Conservation (phyloP, 345 rosid species). For the Hirschfeldia incana region DNA sequence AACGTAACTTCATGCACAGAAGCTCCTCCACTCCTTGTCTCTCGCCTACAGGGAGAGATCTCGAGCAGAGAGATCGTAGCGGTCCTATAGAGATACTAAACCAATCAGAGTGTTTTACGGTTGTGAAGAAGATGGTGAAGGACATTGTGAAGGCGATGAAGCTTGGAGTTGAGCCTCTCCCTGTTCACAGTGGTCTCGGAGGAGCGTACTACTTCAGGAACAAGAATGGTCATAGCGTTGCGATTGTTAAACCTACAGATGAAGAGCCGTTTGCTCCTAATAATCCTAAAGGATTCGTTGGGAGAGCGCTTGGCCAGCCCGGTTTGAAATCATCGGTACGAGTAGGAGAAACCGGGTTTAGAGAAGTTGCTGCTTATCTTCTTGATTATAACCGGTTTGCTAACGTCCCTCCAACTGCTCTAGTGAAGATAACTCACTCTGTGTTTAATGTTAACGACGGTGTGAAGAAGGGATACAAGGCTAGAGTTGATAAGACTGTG, state of each 20-base stretch:
- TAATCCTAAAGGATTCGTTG: slow-evolving; percentile 96
- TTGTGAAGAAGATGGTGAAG: slow-evolving; percentile 55
- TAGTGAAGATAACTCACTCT: slow-evolving; percentile 94
- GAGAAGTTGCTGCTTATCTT: slow-evolving; percentile 99
- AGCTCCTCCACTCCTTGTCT: slow-evolving; percentile 99
- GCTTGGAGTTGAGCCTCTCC: slow-evolving; percentile 81
- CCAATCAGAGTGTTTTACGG: slow-evolving; percentile 52
- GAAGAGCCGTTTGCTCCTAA: slow-evolving; percentile 99
- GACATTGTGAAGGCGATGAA: slow-evolving; percentile 81
- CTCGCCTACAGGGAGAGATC: slow-evolving; percentile 81
- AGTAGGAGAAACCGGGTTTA: slow-evolving; percentile 92
- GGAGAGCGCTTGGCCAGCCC: slow-evolving; percentile 96
- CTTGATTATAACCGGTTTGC: slow-evolving; percentile 80
- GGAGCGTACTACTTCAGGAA: slow-evolving; percentile 93
- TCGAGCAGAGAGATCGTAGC: slow-evolving; percentile 76
- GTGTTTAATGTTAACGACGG: slow-evolving; percentile 83
- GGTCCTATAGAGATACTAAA: slow-evolving; percentile 87
- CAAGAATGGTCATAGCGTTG: slow-evolving; percentile 68
- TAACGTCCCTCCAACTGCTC: slow-evolving; percentile 91
- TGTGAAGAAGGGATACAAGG: slow-evolving; percentile 62
- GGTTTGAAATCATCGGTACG: slow-evolving; percentile 96
- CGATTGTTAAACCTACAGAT: slow-evolving; percentile 95
- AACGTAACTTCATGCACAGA: slow-evolving; percentile 72
- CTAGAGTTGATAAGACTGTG: slow-evolving; percentile 61
- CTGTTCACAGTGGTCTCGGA: slow-evolving; percentile 84